Evolutionary conservation across 1,139 yeast species (phyloP).

Genomic region (Wickerhamomyces sp.): DNA sequence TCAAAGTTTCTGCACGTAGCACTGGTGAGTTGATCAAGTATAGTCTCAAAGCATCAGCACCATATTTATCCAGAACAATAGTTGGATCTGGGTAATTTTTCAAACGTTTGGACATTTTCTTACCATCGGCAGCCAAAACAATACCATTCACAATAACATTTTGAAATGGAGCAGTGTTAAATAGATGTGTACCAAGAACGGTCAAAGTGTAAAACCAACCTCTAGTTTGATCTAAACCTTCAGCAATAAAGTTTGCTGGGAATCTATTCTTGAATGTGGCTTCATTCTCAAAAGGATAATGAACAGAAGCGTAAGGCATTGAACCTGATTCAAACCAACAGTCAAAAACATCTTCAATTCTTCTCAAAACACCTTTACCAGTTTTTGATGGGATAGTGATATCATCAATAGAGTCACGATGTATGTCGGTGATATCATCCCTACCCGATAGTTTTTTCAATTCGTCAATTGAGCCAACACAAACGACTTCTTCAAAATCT

Average conservation of each 20-base stretch:
- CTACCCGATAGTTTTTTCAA: slow-evolving; percentile 81
- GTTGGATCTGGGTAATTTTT: slow-evolving; percentile 97
- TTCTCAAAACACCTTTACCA: slow-evolving; percentile 83
- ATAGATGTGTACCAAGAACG: slow-evolving; percentile 92
- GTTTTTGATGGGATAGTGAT: slow-evolving; percentile 90
- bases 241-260: slow-evolving; percentile 97
- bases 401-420: slow-evolving; percentile 87
- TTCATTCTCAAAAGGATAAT: slow-evolving; percentile 89
- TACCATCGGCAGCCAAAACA: slow-evolving; percentile 96
- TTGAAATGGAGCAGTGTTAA: slow-evolving; percentile 88
- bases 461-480: slow-evolving; percentile 88
- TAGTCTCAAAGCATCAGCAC: slow-evolving; percentile 96
- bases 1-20: slow-evolving; percentile 91
- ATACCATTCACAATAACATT: slow-evolving; percentile 96
- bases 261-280: slow-evolving; percentile 66
- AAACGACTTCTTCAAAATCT: slow-evolving; percentile 86
- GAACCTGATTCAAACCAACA: slow-evolving; percentile 99
- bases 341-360: slow-evolving; percentile 97
- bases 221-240: slow-evolving; percentile 99
- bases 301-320: slow-evolving; percentile 97
- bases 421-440: slow-evolving; percentile 77
- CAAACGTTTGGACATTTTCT: slow-evolving; percentile 97
- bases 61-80: slow-evolving; percentile 75
- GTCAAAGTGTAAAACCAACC: slow-evolving; percentile 99
- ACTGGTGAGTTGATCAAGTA: slow-evolving; percentile 97